Evolutionary conservation across 1,139 yeast species (phyloP).

Genomic region (Pichia sp.): DNA sequence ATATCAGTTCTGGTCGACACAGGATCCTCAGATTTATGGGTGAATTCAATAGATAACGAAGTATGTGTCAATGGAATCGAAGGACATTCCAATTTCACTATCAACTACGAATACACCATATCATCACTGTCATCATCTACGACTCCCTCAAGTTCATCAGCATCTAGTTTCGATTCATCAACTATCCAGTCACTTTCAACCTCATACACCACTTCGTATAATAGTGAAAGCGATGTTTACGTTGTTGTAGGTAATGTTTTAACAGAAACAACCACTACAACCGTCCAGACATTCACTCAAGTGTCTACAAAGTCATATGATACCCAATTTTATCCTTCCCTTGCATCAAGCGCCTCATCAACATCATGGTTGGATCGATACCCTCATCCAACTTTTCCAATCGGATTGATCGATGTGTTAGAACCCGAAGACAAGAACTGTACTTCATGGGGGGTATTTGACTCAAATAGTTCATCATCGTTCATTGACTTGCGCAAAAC

Average conservation of each 20-base stretch:
- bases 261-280: constrained; percentile 4
- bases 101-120: constrained; percentile 2
- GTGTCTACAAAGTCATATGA: constrained; percentile 2
- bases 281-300: not conserved
- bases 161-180: not conserved
- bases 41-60: constrained; percentile 18
- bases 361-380: constrained; percentile 5
- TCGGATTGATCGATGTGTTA: constrained; percentile 27
- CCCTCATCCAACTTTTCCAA: constrained; percentile 9
- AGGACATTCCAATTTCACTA: constrained; percentile 3
- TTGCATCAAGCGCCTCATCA: constrained; percentile 3
- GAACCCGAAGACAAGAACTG: constrained; percentile 23
- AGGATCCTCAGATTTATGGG: constrained; percentile 61
- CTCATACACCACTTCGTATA: constrained; percentile 2
- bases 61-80: constrained; percentile 5
- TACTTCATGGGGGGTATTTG: constrained; percentile 38
- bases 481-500: constrained; percentile 21
- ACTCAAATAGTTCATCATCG: constrained; percentile 35
- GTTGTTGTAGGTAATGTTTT: constrained; percentile 7
- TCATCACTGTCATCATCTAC: not conserved
- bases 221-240: constrained; percentile 8
- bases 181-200: constrained; percentile 1
- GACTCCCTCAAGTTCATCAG: not conserved
- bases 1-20: constrained; percentile 50
- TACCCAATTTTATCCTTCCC: constrained; percentile 8